A percentile compares a stretch with the other conserved stretches of the same genome.
phyloP scores from a whole-genome alignment of 768 basidiomycete species.

The Auricularia sp. region DNA sequence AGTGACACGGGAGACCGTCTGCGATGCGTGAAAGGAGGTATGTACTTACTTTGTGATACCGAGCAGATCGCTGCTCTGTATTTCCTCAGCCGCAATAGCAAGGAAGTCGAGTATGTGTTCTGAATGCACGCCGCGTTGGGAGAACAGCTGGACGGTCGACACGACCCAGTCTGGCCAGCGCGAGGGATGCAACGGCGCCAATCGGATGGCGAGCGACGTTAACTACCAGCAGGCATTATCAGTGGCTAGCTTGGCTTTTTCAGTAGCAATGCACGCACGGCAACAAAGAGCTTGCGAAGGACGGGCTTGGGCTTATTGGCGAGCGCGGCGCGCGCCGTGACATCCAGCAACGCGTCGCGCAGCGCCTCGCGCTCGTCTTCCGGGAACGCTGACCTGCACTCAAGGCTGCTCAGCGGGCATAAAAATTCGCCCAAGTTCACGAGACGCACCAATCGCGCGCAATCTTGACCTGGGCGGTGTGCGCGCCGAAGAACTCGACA shows the following conservation, averaged over 20 bases:
- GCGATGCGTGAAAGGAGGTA: no score
- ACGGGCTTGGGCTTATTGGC: conserved; percentile 57
- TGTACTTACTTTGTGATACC: conserved; percentile 58
- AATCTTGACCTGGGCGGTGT: conserved; percentile 90
- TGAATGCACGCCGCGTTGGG: conserved; percentile 44
- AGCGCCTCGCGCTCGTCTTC: conserved; percentile 46
- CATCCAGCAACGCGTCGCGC: conserved; percentile 56
- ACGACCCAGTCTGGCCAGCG: conserved; percentile 73
- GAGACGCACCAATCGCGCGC: conserved; percentile 73
- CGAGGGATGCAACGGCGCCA: conserved; percentile 48
- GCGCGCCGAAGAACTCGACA: conserved; percentile 92
- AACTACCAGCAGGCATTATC: conserved; percentile 28
- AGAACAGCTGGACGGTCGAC: conserved; percentile 52
- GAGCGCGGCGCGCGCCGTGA: conserved; percentile 56
- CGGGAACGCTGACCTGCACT: conserved; percentile 64
- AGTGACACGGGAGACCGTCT: no score
- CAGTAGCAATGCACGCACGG: conserved; percentile 40
- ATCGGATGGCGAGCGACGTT: conserved; percentile 61
- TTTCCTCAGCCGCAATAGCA: conserved; percentile 77
- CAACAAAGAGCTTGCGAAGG: conserved; percentile 78
- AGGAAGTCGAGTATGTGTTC: conserved; percentile 66
- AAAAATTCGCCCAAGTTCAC: not conserved
- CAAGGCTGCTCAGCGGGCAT: conserved; percentile 14
- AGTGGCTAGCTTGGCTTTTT: not conserved
- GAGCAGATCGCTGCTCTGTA: conserved; percentile 63